Evolutionary conservation across 345 rosid species (phyloP).

Genomic region (Cardiospermum halicacabum): DNA sequence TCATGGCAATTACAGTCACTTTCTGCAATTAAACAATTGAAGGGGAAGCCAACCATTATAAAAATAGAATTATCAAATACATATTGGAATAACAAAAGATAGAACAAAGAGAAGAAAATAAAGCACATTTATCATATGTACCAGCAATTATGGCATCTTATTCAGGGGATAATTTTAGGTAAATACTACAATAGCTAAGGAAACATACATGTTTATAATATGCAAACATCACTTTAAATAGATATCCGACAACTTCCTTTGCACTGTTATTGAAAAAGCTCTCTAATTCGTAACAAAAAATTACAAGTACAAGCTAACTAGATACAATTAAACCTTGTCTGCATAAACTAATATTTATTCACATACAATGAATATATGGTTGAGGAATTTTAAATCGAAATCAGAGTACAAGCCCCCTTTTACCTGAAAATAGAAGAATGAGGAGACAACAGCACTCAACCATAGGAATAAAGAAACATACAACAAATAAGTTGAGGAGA

Average conservation of each 20-base stretch:
- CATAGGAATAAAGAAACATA: conserved; percentile 81
- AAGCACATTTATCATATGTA: background rate
- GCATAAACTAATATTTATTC: background rate
- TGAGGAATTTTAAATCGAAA: conserved; percentile 7
- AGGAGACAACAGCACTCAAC: conserved; percentile 92
- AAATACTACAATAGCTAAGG: background rate
- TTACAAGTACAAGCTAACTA: background rate
- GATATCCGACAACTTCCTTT: background rate
- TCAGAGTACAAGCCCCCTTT: conserved; percentile 1
- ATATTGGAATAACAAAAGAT: background rate
- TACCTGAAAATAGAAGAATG: conserved; percentile 98
- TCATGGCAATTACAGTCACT: conserved; percentile 76
- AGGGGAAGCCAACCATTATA: background rate
- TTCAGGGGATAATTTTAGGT: background rate
- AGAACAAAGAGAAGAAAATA: background rate
- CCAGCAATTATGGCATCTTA: background rate
- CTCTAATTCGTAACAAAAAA: background rate
- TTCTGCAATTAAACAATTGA: conserved; percentile 44
- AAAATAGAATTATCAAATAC: background rate
- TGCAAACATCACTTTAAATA: background rate
- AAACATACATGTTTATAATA: background rate
- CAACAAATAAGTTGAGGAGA: conserved; percentile 74
- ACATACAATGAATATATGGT: background rate
- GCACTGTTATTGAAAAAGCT: background rate
- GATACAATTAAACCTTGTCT: background rate